A percentile compares a stretch with the other conserved stretches of the same genome.
phyloP scores from a whole-genome alignment of 2,329 filamentous ascomycete species.

The Scedosporium boydii region DNA sequence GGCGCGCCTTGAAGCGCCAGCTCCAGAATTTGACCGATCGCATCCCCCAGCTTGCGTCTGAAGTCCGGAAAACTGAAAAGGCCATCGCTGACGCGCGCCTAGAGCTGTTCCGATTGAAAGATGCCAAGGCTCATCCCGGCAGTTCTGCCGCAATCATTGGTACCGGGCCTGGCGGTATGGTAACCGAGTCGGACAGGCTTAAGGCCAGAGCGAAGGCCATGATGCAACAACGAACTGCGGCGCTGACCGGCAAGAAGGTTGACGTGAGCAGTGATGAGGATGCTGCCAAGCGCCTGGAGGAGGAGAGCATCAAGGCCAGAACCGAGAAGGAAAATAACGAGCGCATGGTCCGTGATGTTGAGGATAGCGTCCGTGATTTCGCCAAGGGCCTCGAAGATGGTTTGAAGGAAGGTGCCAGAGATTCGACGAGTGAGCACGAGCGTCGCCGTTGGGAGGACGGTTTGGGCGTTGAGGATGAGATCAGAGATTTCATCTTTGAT shows the following conservation, averaged over 20 bases:
- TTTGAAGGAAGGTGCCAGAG: slow-evolving; percentile 71
- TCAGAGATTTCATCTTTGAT: slow-evolving; percentile 97
- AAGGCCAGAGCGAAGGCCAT: slow-evolving; percentile 94
- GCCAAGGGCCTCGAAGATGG: slow-evolving; percentile 74
- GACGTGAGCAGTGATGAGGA: slow-evolving; percentile 60
- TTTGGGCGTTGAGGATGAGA: slow-evolving; percentile 89
- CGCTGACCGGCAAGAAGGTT: slow-evolving; percentile 75
- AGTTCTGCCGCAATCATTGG: slow-evolving; percentile 76
- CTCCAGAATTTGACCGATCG: slow-evolving; percentile 82
- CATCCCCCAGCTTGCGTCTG: slow-evolving; percentile 82
- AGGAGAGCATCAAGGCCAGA: slow-evolving; percentile 72
- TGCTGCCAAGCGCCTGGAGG: slow-evolving; percentile 76
- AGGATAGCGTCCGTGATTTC: slow-evolving; percentile 90
- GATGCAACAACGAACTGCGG: slow-evolving; percentile 96
- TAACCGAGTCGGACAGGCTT: slow-evolving; percentile 89
- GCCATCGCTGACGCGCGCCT: slow-evolving; percentile 85
- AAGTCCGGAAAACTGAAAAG: slow-evolving; percentile 83
- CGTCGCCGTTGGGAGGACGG: slow-evolving; percentile 91
- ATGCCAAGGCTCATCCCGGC: slow-evolving; percentile 83
- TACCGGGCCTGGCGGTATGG: slow-evolving; percentile 78
- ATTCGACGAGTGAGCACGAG: slow-evolving; percentile 77
- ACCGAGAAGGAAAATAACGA: slow-evolving; percentile 91
- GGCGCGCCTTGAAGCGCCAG: slow-evolving; percentile 76
- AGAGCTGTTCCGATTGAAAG: slow-evolving; percentile 86
- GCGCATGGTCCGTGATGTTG: slow-evolving; percentile 91